These are phyloP conservation scores for Lactarius trivialis DNA, from an alignment of 768 basidiomycete genomes.

Conservation along the genomic window DNA sequence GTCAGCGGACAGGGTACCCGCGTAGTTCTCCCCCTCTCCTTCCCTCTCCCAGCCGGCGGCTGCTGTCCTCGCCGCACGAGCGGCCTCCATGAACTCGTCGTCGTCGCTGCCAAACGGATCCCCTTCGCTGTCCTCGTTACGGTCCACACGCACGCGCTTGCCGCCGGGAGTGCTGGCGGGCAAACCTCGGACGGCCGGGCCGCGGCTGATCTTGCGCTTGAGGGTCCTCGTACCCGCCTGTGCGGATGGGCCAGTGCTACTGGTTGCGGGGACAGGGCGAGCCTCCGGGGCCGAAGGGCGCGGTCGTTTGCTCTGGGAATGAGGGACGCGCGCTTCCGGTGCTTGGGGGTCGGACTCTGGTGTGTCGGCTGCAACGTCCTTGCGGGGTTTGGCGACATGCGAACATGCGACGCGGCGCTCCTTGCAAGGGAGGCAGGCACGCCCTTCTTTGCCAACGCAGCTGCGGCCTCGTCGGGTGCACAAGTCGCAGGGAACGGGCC, in stretches of 20 bases:
- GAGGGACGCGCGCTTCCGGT: constrained; percentile 2
- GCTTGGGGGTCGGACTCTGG: constrained; percentile 16
- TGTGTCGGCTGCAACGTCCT: constrained; percentile 11
- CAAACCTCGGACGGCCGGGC: constrained; percentile 5
- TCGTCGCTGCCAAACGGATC: constrained; percentile 20
- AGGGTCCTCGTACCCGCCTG: constrained; percentile 11
- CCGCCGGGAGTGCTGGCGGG: neutral
- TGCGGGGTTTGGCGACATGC: constrained; percentile 20
- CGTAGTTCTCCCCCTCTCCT: constrained; percentile 8
- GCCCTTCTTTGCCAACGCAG: constrained; percentile 18
- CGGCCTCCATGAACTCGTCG: constrained; percentile 20
- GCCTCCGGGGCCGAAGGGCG: constrained; percentile 3
- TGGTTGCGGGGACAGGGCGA: neutral
- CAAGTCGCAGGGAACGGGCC: constrained; percentile 14
- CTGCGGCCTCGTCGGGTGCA: constrained; percentile 14
- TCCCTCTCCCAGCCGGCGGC: constrained; percentile 9
- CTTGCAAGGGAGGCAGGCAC: constrained; percentile 21
- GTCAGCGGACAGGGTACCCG: constrained; percentile 10
- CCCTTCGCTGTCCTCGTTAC: constrained; percentile 16
- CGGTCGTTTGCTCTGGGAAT: constrained; percentile 6
- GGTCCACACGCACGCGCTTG: constrained; percentile 18
- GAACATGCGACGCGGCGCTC: constrained; percentile 21
- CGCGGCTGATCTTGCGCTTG: constrained; percentile 18
- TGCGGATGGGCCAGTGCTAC: constrained; percentile 9
- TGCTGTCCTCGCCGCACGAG: constrained; percentile 12